Base-by-base conservation (phyloP, 148 eudicot genomes). In the Pharnaceum exiguum region DNA sequence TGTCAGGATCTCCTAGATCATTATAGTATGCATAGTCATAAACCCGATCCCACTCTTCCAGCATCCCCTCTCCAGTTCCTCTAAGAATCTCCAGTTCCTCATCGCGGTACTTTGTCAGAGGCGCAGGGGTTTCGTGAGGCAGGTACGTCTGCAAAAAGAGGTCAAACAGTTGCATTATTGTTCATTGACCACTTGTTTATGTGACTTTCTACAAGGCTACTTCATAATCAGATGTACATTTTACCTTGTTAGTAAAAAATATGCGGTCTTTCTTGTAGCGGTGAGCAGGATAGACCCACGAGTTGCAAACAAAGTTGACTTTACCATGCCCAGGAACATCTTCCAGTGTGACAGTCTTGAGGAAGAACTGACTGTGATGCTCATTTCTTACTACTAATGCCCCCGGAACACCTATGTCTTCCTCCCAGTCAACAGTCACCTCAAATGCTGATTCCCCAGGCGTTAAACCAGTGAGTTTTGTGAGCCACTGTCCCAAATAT, bases 1-100 rank as follows among this genome's bases (percentile, higher is more conserved):
- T 74, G 46, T 83, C 90, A 0, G 96, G 90, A 44, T 81, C 84
- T 33, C 90, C 87, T 42, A 79, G 71, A 71, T 89, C 97, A 62
- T 89, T 83, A 59, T 89, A 89, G 55, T 48, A 48, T 22, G 82
- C 97, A 53, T 83, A 90, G 74, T 90, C 97, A 62, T 90, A 90
- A 3, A 90, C 81, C 12, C 97, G 80, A 32, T 90, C 95, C 97
- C 95, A 90, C 67, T 90, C 91, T 58, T 90, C 75, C 4, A 79
- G 81, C 67, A 79, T 63, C 31, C 80, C 91, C 28, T 60, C 72
- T 65, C 95, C 95, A 58, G 43, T 78, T 55, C 97, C 97, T 67
- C 88, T 74, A 33, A 90, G 51, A n/a, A 46, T 71, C 70, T 55
- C 65, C 17, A 90, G 51, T 59, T 90, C 97, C 38, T 84, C 91